A percentile compares a stretch with the other conserved stretches of the same genome.
These are phyloP conservation scores for Kentomonas sorsogonicus DNA, from an alignment of 208 protist genomes.

Conservation along the genomic window DNA sequence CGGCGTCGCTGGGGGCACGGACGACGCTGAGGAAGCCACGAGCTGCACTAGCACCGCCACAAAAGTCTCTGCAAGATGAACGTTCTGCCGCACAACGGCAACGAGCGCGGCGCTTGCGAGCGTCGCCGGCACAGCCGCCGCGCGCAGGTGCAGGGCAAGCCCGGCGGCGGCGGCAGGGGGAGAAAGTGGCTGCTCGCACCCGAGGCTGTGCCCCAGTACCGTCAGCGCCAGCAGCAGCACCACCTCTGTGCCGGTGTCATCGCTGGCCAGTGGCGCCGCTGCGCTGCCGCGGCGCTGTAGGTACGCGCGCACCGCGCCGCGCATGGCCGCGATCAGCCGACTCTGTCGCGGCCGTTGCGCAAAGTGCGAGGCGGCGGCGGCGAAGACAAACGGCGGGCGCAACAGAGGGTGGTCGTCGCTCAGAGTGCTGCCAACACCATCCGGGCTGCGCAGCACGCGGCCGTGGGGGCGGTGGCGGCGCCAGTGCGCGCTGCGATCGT, in stretches of 20 bases:
- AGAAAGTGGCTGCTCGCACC: conserved; percentile 7
- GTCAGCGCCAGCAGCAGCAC: conserved; percentile 6
- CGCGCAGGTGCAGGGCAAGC: background rate
- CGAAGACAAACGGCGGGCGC: background rate
- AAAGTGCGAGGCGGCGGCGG: background rate
- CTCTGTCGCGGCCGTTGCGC: background rate
- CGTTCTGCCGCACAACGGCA: no score
- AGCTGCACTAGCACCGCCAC: background rate
- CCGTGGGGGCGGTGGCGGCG: background rate
- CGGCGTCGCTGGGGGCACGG: background rate
- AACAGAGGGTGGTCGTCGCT: background rate
- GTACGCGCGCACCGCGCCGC: no score
- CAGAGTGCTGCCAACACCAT: background rate
- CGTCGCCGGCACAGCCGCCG: background rate
- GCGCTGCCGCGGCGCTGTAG: no score
- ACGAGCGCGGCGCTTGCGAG: background rate
- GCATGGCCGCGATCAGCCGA: no score
- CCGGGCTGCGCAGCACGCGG: no score
- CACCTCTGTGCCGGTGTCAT: conserved; percentile 6
- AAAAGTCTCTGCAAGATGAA: background rate
- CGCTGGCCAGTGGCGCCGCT: background rate
- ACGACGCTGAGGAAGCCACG: background rate
- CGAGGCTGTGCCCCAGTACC: conserved; percentile 3
- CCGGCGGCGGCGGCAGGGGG: background rate
- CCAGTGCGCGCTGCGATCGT: background rate